phyloP scores from a whole-genome alignment of 495 filamentous ascomycete genomes.

The Evernia prunastri region DNA sequence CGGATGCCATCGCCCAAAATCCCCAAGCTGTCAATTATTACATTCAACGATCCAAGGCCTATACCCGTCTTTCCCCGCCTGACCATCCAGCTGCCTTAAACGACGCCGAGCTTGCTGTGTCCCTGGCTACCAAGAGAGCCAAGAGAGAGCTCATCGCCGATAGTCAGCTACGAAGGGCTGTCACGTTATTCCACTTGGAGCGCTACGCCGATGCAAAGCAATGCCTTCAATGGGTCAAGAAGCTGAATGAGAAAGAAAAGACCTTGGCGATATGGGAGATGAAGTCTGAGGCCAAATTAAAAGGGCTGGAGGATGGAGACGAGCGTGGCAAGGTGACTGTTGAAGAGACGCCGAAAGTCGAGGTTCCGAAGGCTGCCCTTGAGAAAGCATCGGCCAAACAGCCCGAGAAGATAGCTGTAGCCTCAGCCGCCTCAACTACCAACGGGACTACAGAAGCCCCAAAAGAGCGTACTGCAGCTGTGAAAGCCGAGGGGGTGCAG shows the following conservation, averaged over 20 bases:
- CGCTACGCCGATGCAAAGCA: slow-evolving; percentile 70
- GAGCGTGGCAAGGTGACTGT: slow-evolving; percentile 51
- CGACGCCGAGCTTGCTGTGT: slow-evolving; percentile 75
- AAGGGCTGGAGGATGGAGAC: slow-evolving; percentile 54
- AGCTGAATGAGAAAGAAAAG: slow-evolving; percentile 55
- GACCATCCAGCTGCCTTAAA: slow-evolving; percentile 54
- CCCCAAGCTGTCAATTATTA: slow-evolving; percentile 75
- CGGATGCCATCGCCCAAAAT: slow-evolving; percentile 60
- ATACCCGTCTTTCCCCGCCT: slow-evolving; percentile 56
- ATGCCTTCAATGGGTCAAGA: slow-evolving; percentile 60
- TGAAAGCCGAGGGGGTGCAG: slow-evolving; percentile 30
- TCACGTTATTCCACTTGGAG: slow-evolving; percentile 63
- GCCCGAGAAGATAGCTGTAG: slow-evolving; percentile 23
- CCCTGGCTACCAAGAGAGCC: slow-evolving; percentile 61
- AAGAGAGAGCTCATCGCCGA: slow-evolving; percentile 74
- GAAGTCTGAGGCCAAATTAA: slow-evolving; percentile 47
- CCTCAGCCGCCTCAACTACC: slow-evolving; percentile 5
- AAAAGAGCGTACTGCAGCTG: slow-evolving; percentile 17
- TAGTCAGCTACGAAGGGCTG: slow-evolving; percentile 73
- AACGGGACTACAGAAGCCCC: background rate
- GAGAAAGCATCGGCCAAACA: slow-evolving; percentile 20
- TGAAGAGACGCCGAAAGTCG: slow-evolving; percentile 55
- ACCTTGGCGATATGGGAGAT: slow-evolving; percentile 57
- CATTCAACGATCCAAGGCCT: slow-evolving; percentile 79
- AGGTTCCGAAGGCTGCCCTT: slow-evolving; percentile 38